These are phyloP conservation scores for Botryosphaeria dothidea DNA, from an alignment of 2,329 filamentous ascomycete species.

Conservation along the genomic window DNA sequence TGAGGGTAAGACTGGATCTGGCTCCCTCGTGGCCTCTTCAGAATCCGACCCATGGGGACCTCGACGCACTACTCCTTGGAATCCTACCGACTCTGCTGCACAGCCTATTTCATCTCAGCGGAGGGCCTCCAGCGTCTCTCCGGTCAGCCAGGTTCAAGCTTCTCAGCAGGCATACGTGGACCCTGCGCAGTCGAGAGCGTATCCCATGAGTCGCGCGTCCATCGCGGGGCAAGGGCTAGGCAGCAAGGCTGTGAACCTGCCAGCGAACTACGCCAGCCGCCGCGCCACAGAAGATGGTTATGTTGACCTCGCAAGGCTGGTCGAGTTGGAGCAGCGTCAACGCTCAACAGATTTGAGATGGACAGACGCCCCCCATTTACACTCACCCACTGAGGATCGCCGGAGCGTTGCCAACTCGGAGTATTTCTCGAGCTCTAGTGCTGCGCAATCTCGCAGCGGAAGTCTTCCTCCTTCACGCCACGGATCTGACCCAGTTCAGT, in stretches of 20 bases:
- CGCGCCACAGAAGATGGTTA: constrained; percentile 34
- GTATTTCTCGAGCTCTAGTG: constrained; percentile 48
- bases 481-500: constrained; percentile 41
- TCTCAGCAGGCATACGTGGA: constrained; percentile 36
- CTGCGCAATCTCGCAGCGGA: constrained; percentile 53
- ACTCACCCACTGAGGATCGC: constrained; percentile 46
- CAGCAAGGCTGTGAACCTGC: constrained; percentile 29
- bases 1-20: constrained; percentile 66
- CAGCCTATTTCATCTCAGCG: constrained; percentile 32
- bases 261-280: constrained; percentile 33
- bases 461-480: constrained; percentile 60
- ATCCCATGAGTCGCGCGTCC: constrained; percentile 28
- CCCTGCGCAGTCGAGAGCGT: constrained; percentile 26
- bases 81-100: constrained; percentile 44
- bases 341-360: constrained; percentile 34
- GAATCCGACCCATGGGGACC: constrained; percentile 66
- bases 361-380: constrained; percentile 36
- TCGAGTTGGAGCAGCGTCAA: constrained; percentile 30
- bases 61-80: constrained; percentile 58
- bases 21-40: constrained; percentile 67
- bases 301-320: constrained; percentile 31
- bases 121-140: constrained; percentile 38
- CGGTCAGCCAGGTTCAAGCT: constrained; percentile 33
- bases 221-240: constrained; percentile 28
- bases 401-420: constrained; percentile 41